Percentiles rank a stretch among this genome's conserved stretches.
These are phyloP conservation scores for Phyllosticta citrichinensis DNA, from an alignment of 2,329 filamentous ascomycete species.

Conservation along the genomic window DNA sequence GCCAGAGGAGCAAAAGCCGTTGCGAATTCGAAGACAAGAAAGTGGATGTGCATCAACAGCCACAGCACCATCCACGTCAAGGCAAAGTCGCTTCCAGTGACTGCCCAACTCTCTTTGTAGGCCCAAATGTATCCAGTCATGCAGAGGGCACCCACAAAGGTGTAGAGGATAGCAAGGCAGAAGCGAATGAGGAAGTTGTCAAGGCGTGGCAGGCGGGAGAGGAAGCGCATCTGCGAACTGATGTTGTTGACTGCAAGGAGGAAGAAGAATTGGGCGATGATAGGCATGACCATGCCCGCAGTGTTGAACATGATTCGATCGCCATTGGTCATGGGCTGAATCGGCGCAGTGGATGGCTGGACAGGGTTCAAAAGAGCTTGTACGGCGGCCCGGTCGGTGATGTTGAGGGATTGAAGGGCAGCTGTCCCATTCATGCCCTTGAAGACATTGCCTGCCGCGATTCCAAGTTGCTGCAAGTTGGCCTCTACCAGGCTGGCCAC, in stretches of 20 bases:
- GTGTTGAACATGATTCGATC: constrained; percentile 37
- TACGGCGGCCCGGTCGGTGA: constrained; percentile 22
- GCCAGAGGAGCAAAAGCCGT: constrained; percentile 28
- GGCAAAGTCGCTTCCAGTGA: constrained; percentile 27
- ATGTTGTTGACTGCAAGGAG: constrained; percentile 37
- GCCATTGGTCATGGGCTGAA: constrained; percentile 34
- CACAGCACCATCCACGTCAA: constrained; percentile 33
- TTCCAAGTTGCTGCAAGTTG: constrained; percentile 22
- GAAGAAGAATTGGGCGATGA: constrained; percentile 42
- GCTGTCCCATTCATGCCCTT: constrained; percentile 23
- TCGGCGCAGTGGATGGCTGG: constrained; percentile 24
- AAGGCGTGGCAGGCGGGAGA: constrained; percentile 12
- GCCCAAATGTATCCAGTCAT: constrained; percentile 34
- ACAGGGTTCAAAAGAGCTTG: constrained; percentile 32
- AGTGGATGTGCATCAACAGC: constrained; percentile 35
- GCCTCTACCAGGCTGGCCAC: constrained; percentile 25
- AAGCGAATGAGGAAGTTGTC: constrained; percentile 20
- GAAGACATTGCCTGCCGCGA: constrained; percentile 26
- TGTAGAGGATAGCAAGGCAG: constrained; percentile 22
- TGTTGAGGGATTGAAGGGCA: constrained; percentile 17
- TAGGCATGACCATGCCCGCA: constrained; percentile 34
- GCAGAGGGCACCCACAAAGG: constrained; percentile 26
- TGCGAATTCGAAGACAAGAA: constrained; percentile 31
- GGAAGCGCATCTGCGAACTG: constrained; percentile 18
- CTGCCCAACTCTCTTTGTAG: constrained; percentile 29